phyloP scores from a whole-genome alignment of 106 monocot species.

The Apostasia ramifera region DNA sequence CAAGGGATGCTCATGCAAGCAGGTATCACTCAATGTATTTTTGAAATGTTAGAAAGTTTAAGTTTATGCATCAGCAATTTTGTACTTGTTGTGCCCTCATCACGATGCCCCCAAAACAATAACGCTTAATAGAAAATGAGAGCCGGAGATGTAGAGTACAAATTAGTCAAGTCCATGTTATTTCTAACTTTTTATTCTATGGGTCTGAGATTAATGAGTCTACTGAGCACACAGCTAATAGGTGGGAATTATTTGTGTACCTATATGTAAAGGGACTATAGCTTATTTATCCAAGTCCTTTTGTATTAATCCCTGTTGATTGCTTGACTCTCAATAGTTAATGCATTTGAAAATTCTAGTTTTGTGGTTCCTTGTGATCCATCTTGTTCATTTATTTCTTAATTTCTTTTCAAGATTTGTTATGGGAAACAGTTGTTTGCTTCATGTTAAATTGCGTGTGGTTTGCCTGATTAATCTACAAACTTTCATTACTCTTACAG shows the following conservation, averaged over 20 bases:
- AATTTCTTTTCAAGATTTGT: neutral
- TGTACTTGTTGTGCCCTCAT: neutral
- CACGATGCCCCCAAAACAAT: too few relatives aligned
- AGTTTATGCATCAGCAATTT: neutral
- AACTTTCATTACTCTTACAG: slow-evolving; percentile 17
- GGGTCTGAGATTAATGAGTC: too few relatives aligned
- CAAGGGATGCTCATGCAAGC: slow-evolving; percentile 43
- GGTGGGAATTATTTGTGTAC: too few relatives aligned
- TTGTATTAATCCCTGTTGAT: neutral
- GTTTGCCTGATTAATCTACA: slow-evolving; percentile 3
- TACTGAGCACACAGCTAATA: too few relatives aligned
- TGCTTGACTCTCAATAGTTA: neutral
- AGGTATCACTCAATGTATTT: slow-evolving; percentile 23
- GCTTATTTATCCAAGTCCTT: too few relatives aligned
- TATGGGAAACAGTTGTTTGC: neutral
- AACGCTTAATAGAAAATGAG: too few relatives aligned
- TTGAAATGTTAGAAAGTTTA: neutral
- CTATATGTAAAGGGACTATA: too few relatives aligned
- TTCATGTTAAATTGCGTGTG: neutral
- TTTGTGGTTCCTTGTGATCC: neutral
- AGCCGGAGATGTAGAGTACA: too few relatives aligned
- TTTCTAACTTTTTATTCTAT: neutral
- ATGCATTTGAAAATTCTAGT: neutral
- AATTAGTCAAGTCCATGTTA: neutral
- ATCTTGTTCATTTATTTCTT: too few relatives aligned